Conservation (phyloP, 2,329 filamentous ascomycete genomes). For the Botrytis hyacinthi region DNA sequence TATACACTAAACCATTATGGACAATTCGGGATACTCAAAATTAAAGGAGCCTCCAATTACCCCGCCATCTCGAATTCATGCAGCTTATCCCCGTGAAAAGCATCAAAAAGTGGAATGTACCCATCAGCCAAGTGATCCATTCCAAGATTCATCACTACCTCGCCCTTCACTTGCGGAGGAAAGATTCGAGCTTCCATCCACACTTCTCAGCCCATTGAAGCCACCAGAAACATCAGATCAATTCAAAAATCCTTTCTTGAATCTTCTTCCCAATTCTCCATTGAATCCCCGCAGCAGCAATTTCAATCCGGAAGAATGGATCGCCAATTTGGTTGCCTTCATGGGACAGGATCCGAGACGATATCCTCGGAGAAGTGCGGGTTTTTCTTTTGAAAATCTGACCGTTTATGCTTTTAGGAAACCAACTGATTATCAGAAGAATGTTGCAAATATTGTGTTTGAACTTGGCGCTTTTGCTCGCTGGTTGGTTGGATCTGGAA, state of each 20-base stretch:
- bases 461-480: slow-evolving; percentile 45
- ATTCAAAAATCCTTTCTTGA: slow-evolving; percentile 24
- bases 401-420: slow-evolving; percentile 67
- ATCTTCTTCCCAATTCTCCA: slow-evolving; percentile 19
- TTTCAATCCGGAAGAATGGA: slow-evolving; percentile 55
- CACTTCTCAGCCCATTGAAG: background rate
- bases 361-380: slow-evolving; percentile 50
- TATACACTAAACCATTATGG: background rate
- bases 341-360: slow-evolving; percentile 47
- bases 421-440: slow-evolving; percentile 68
- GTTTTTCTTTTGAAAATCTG: slow-evolving; percentile 65
- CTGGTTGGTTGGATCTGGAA: slow-evolving; percentile 53
- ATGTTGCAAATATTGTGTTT: slow-evolving; percentile 59
- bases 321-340: slow-evolving; percentile 23
- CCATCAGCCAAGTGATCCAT: background rate
- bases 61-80: slow-evolving; percentile 16
- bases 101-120: slow-evolving; percentile 21
- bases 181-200: slow-evolving; percentile 4
- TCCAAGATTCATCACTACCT: background rate
- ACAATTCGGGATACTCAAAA: slow-evolving; percentile 17
- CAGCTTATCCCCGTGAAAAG: slow-evolving; percentile 20
- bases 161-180: slow-evolving; percentile 6
- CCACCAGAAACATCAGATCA: background rate
- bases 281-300: slow-evolving; percentile 51
- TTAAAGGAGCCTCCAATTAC: slow-evolving; percentile 16